phyloP scores from a whole-genome alignment of 192 early-diverging fungal genomes.

The Umbelopsis ramanniana region DNA sequence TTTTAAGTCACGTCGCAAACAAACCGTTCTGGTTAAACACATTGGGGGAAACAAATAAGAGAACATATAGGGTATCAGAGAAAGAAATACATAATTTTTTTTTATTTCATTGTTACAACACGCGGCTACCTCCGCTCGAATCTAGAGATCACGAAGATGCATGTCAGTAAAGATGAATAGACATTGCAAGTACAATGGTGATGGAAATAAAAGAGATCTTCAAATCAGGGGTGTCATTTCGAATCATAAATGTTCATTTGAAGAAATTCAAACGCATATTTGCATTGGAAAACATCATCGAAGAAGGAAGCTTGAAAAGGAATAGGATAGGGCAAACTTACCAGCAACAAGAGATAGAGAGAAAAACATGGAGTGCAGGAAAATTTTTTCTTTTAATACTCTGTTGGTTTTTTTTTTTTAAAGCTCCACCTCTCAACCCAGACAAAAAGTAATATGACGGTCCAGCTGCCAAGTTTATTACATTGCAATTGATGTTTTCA shows the following conservation, averaged over 20 bases:
- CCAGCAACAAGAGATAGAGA: neutral
- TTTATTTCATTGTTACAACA: too few relatives aligned
- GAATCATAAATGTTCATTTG: slow-evolving; percentile 24
- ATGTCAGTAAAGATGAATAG: neutral
- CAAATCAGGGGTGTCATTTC: slow-evolving; percentile 24
- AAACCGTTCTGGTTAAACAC: too few relatives aligned
- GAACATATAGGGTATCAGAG: too few relatives aligned
- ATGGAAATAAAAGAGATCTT: neutral
- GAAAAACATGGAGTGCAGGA: neutral
- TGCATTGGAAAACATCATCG: slow-evolving; percentile 20
- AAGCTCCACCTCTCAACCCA: neutral
- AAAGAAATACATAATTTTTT: too few relatives aligned
- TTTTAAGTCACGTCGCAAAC: too few relatives aligned
- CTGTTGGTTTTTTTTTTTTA: neutral
- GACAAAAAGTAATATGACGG: too few relatives aligned
- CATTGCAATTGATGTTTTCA: too few relatives aligned
- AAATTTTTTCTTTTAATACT: neutral
- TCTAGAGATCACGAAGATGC: neutral
- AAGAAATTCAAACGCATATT: slow-evolving; percentile 23
- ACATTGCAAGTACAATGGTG: neutral
- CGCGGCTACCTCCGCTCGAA: too few relatives aligned
- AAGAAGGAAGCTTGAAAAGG: neutral
- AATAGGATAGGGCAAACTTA: neutral
- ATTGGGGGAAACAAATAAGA: too few relatives aligned
- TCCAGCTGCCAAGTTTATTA: too few relatives aligned